Percentiles rank a stretch among this genome's conserved stretches.
These are phyloP conservation scores for Mikania micrantha DNA, from an alignment of 129 eudicot genomes.

Conservation along the genomic window DNA sequence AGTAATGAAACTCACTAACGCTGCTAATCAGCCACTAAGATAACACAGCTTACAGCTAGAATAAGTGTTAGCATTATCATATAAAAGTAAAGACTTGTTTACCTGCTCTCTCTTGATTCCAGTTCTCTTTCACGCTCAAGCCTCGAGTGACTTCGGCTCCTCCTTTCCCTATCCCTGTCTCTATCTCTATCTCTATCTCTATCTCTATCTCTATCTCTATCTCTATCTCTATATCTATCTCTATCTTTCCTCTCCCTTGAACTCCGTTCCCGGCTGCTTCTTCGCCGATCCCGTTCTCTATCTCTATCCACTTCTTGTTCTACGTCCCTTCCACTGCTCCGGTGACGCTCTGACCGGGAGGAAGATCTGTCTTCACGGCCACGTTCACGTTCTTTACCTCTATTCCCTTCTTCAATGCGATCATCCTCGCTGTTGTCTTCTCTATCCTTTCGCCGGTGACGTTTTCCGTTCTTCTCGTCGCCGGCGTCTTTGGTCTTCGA, in stretches of 20 bases:
- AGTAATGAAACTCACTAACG: background rate
- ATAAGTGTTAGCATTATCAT: too few species aligned
- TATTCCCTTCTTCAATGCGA: conserved; percentile 29
- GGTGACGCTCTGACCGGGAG: conserved; percentile 31
- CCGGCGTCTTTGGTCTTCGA: conserved; percentile 35
- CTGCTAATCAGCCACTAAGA: background rate
- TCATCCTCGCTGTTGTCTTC: conserved; percentile 30
- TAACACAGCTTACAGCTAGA: too few species aligned
- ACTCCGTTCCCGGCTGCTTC: conserved; percentile 35
- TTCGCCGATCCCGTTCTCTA: conserved; percentile 27
- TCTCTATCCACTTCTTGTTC: conserved; percentile 34
- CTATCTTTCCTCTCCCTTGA: conserved; percentile 22
- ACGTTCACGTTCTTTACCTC: conserved; percentile 23
- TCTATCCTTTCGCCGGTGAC: conserved; percentile 38
- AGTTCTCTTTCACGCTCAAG: conserved; percentile 29
- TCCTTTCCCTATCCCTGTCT: too few species aligned
- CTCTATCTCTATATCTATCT: conserved; percentile 11
- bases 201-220: too few species aligned
- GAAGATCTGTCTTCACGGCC: conserved; percentile 34
- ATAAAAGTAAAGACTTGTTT: conserved; percentile 1
- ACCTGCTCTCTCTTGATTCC: conserved; percentile 81
- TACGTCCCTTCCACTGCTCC: conserved; percentile 23
- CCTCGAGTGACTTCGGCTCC: conserved; percentile 12
- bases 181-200: conserved; percentile 11
- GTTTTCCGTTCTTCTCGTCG: conserved; percentile 44